Percentiles rank a stretch among this genome's conserved stretches.
Conservation (phyloP, 2,329 filamentous ascomycete species). For the Botryotinia globosa region DNA sequence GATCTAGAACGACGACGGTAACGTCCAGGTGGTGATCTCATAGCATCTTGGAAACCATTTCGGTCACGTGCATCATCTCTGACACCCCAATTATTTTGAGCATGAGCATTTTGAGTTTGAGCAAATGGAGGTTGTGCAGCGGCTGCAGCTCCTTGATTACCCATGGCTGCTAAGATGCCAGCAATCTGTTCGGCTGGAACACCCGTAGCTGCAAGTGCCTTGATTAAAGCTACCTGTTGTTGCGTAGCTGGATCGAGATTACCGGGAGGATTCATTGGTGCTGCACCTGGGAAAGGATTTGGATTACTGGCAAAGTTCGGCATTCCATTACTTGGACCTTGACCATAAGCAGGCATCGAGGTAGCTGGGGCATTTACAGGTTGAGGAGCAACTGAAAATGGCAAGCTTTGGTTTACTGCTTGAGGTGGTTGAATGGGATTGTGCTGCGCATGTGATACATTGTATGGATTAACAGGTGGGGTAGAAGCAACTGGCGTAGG, state of each 20-base stretch:
- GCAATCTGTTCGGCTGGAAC: constrained; percentile 71
- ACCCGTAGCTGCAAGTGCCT: constrained; percentile 71
- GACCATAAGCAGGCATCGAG: constrained; percentile 34
- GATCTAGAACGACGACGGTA: constrained; percentile 68
- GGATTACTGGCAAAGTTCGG: constrained; percentile 41
- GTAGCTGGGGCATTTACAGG: constrained; percentile 57
- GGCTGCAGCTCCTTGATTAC: constrained; percentile 34
- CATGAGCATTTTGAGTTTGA: constrained; percentile 36
- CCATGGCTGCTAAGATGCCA: constrained; percentile 45
- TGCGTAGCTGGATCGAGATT: constrained; percentile 55
- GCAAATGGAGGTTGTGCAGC: constrained; percentile 32
- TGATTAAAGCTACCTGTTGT: constrained; percentile 71
- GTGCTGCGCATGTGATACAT: constrained; percentile 49
- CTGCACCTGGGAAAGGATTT: constrained; percentile 40
- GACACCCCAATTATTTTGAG: constrained; percentile 44
- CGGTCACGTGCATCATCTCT: constrained; percentile 53
- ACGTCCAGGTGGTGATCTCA: constrained; percentile 59
- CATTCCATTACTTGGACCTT: constrained; percentile 41
- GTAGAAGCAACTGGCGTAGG: constrained; percentile 32
- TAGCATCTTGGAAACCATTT: constrained; percentile 47
- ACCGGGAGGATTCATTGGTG: constrained; percentile 40
- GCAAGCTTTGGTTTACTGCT: constrained; percentile 32
- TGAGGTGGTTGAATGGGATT: constrained; percentile 38
- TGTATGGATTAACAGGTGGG: constrained; percentile 40
- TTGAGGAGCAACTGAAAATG: constrained; percentile 46